phyloP scores from a whole-genome alignment of 768 basidiomycete species.

The Podaxis sp. region DNA sequence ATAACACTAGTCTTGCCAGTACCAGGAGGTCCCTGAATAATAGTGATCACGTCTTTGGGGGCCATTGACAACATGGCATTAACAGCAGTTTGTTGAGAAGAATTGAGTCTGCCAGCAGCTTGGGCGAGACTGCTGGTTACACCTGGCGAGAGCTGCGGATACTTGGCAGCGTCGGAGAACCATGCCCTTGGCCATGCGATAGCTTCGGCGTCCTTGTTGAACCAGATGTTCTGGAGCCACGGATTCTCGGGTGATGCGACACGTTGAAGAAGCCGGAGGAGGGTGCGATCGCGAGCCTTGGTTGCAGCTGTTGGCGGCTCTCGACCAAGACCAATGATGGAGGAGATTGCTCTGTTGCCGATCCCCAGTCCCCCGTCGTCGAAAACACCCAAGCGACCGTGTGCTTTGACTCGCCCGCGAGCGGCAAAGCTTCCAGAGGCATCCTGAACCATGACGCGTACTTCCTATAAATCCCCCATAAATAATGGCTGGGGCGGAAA shows the following conservation, averaged over 20 bases:
- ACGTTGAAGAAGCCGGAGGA: constrained; percentile 43
- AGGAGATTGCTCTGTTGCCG: constrained; percentile 22
- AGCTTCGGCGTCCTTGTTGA: constrained; percentile 23
- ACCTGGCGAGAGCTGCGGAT: background rate
- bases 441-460: constrained; percentile 25
- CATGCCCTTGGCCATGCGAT: constrained; percentile 39
- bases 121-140: constrained; percentile 2
- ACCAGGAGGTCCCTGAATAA: constrained; percentile 58
- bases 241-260: constrained; percentile 31
- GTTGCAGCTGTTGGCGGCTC: constrained; percentile 60
- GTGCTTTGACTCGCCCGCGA: constrained; percentile 36
- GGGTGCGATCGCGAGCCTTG: constrained; percentile 32
- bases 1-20: constrained; percentile 76
- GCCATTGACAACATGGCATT: constrained; percentile 40
- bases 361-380: constrained; percentile 12
- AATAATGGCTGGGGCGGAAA: background rate
- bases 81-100: constrained; percentile 44
- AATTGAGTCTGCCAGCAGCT: constrained; percentile 28
- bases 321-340: constrained; percentile 37
- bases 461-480: constrained; percentile 15
- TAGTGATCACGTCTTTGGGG: constrained; percentile 31
- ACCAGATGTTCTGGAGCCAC: constrained; percentile 50
- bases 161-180: constrained; percentile 15
- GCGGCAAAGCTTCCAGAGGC: constrained; percentile 32
- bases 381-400: constrained; percentile 31